Evolutionary conservation across 768 basidiomycete genomes (phyloP).

Genomic region (Mycena capillaripes): DNA sequence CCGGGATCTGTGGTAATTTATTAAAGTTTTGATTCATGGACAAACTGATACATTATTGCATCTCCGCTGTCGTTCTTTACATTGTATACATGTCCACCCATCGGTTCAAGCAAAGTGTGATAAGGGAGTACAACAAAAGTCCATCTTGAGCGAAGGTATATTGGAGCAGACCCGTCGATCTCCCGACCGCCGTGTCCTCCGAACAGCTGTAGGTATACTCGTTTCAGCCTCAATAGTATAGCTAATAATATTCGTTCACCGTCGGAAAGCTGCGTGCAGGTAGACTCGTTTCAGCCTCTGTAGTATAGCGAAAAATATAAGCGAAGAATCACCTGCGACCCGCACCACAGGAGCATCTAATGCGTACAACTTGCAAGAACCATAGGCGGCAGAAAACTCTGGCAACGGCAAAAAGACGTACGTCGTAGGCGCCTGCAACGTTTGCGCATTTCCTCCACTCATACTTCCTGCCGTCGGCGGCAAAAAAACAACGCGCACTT

Average conservation of each 20-base stretch:
- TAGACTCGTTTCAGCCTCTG: too few relatives aligned
- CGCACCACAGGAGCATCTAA: slow-evolving; percentile 54
- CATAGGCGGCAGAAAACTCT: not conserved
- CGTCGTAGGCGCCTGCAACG: slow-evolving; percentile 71
- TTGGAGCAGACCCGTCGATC: slow-evolving; percentile 72
- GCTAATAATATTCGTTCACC: too few relatives aligned
- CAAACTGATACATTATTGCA: slow-evolving; percentile 24
- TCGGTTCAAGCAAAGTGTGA: slow-evolving; percentile 79
- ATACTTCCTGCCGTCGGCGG: slow-evolving; percentile 68
- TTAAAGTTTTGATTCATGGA: slow-evolving; percentile 25
- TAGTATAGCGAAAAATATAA: too few relatives aligned
- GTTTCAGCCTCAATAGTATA: too few relatives aligned
- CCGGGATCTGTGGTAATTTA: slow-evolving; percentile 32
- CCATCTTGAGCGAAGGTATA: slow-evolving; percentile 74
- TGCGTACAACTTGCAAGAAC: slow-evolving; percentile 57
- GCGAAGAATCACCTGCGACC: too few relatives aligned
- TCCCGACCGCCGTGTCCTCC: slow-evolving; percentile 71
- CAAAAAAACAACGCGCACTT: slow-evolving; percentile 73
- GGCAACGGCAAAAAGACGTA: slow-evolving; percentile 47
- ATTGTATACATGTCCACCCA: slow-evolving; percentile 77
- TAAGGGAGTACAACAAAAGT: slow-evolving; percentile 73
- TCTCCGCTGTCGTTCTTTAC: slow-evolving; percentile 41
- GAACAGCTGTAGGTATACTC: slow-evolving; percentile 44
- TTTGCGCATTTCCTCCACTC: slow-evolving; percentile 75
- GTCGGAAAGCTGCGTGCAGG: too few relatives aligned